These are phyloP conservation scores for Chaetoscypha palmicola DNA, from an alignment of 2,329 filamentous ascomycete species.

Conservation along the genomic window DNA sequence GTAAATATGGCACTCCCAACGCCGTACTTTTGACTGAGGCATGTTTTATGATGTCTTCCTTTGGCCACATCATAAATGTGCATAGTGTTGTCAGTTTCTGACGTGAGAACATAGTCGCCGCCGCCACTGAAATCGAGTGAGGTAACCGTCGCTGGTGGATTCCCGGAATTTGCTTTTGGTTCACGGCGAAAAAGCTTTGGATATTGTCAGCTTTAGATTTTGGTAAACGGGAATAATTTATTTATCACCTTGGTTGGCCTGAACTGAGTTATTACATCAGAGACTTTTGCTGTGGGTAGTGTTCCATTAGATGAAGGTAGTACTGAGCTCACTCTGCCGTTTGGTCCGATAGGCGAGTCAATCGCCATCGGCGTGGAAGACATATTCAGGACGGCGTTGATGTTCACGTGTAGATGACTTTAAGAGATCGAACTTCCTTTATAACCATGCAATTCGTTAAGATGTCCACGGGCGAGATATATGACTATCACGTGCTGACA, in stretches of 20 bases:
- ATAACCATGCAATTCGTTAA: too few relatives aligned
- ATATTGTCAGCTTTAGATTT: background rate
- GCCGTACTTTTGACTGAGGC: constrained; percentile 95
- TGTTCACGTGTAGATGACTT: too few relatives aligned
- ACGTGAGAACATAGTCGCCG: constrained; percentile 84
- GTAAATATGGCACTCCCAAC: constrained; percentile 82
- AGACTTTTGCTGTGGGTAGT: constrained; percentile 51
- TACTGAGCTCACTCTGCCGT: constrained; percentile 14
- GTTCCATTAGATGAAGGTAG: constrained; percentile 16
- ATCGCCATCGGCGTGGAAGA: constrained; percentile 29
- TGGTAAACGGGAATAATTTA: background rate
- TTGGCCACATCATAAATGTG: constrained; percentile 93
- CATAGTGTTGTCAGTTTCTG: constrained; percentile 88
- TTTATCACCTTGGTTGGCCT: constrained; percentile 67
- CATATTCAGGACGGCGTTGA: constrained; percentile 16
- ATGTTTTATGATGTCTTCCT: constrained; percentile 78
- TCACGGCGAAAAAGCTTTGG: constrained; percentile 54
- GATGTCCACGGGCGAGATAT: too few relatives aligned
- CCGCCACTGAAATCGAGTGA: constrained; percentile 96
- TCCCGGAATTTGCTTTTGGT: constrained; percentile 37
- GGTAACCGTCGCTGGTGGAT: constrained; percentile 54
- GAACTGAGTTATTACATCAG: constrained; percentile 71
- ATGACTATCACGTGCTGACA: too few relatives aligned
- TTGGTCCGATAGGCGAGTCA: constrained; percentile 27
- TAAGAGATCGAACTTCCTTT: too few relatives aligned